phyloP scores from a whole-genome alignment of 257 asterid genomes.

The Paulownia fortunei region DNA sequence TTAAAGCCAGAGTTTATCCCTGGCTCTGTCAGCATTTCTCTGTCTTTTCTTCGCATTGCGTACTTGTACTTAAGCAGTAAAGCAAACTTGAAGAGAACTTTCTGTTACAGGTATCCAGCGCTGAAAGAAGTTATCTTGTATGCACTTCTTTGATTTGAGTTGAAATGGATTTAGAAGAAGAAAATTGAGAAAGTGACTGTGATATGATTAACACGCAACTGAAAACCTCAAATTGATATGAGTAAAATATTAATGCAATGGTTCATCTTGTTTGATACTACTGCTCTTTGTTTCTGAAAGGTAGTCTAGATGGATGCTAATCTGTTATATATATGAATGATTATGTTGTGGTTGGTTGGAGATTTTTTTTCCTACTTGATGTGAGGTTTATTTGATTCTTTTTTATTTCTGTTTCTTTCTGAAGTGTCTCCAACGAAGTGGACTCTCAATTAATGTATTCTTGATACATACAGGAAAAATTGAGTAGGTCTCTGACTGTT shows the following conservation, averaged over 20 bases:
- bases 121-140: not conserved
- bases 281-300: not conserved
- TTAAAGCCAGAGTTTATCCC: not conserved
- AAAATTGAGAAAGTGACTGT: not conserved
- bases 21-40: not conserved
- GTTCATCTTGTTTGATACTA: not conserved
- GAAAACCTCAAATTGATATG: not conserved
- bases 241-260: not conserved
- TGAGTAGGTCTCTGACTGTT: constrained; percentile 74
- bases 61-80: not conserved
- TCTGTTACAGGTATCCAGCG: not conserved
- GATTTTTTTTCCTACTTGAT: not conserved
- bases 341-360: not conserved
- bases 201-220: not conserved
- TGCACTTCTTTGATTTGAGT: not conserved
- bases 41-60: not conserved
- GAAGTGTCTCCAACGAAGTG: not conserved
- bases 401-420: not conserved
- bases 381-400: no score
- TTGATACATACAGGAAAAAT: constrained; percentile 58
- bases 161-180: not conserved
- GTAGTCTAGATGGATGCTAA: not conserved
- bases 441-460: not conserved
- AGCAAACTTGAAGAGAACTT: not conserved
- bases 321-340: not conserved